Base-by-base conservation (phyloP, 495 filamentous ascomycete species). In the Aspergillus nidulans region DNA sequence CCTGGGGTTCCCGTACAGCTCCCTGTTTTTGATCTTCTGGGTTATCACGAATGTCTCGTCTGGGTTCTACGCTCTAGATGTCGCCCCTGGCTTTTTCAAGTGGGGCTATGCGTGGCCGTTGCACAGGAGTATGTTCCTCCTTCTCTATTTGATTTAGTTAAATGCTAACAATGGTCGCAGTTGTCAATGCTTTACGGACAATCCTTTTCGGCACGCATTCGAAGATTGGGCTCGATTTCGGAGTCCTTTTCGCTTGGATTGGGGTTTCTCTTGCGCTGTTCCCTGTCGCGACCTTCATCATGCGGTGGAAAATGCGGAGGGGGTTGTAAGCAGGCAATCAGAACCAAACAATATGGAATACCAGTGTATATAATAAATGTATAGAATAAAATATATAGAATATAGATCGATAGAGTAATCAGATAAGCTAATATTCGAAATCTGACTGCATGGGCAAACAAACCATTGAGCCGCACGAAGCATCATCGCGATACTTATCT, bases 71-170 rank as follows among this genome's bases (percentile, higher is more conserved):
- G 61, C 75, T 1, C 61, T 89, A 23, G 79, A 79, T 28, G 53
- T 89, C 19, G 78, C 81, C 7, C 78, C 82, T 1, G 67, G 64
- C 0, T 87, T 87, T 64, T 89, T 83, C 64, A 60, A 66, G 2
- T 89, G 85, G 82, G 86, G 85, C 0, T 86, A 85, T 71, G 85
- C 82, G 8, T 88, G 85, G 84, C 85, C 85, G n/a, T 68, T 89
- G 64, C 82, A 89, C 68, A 71, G 79, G 46, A 77, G 78, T 80
- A 64, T 62, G 73, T 71, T 34, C 19, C 38, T 43, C 48, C n/a
- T 25, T 25, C 19, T 51, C 20, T 25, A 13, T 26, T 16, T 40
- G 15, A 8, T 16, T 23, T n/a, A 26, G 21, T 32, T n/a, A n/a
- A n/a, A 49, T 23, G 34, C 63, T 60, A 57, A 58, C 19, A 20